phyloP scores from a whole-genome alignment of 352 stramenopile species.

The Globisporangium nodosum region DNA sequence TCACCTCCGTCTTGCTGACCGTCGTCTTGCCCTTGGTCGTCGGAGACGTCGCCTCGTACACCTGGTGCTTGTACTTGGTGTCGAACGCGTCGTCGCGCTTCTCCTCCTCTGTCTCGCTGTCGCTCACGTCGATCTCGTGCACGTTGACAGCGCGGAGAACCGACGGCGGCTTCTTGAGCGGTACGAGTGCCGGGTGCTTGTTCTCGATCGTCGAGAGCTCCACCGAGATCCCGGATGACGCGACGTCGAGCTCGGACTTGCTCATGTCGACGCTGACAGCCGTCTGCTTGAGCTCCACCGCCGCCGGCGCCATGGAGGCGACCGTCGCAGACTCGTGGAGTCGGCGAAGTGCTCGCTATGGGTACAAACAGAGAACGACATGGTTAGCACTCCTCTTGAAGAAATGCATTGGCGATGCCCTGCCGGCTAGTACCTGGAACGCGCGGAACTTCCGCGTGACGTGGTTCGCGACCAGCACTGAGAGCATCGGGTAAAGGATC shows the following conservation, averaged over 20 bases:
- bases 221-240: constrained; percentile 21
- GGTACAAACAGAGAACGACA: background rate
- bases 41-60: constrained; percentile 1
- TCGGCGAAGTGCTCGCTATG: constrained; percentile 28
- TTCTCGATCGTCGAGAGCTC: constrained; percentile 26
- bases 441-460: constrained; percentile 56
- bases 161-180: constrained; percentile 39
- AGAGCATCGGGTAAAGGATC: constrained; percentile 53
- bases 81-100: constrained; percentile 18
- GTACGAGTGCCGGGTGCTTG: constrained; percentile 21
- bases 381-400: background rate
- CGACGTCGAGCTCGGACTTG: constrained; percentile 5
- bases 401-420: too few species aligned
- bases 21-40: background rate
- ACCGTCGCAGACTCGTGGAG: constrained; percentile 51
- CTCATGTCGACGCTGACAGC: constrained; percentile 22
- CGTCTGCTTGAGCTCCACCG: constrained; percentile 36
- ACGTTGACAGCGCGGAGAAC: constrained; percentile 27
- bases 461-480: constrained; percentile 54
- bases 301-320: constrained; percentile 31
- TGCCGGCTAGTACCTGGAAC: constrained; percentile 22
- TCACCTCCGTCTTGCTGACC: constrained; percentile 4
- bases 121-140: constrained; percentile 25
- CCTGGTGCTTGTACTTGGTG: constrained; percentile 9
- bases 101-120: constrained; percentile 33